Evolutionary conservation across 2,329 filamentous ascomycete species (phyloP), one percentile per base, ranked within the genome.

Genomic region (Cladosporium phlei): DNA sequence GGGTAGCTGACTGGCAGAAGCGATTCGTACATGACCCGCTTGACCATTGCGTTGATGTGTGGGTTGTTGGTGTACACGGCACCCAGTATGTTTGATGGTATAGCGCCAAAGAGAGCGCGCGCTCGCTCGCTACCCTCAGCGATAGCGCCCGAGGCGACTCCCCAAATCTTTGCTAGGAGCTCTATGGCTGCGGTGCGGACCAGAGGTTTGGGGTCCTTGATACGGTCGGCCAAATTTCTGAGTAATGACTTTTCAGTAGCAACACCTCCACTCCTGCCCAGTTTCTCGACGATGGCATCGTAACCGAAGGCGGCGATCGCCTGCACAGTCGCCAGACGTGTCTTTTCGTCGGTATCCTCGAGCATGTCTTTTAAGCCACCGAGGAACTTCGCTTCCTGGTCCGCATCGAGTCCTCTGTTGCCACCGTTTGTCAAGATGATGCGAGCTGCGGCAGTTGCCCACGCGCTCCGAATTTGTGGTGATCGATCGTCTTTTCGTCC

Each of bases 401-500:
- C 84, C 5, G 85, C 78, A 59, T 86, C 90, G 30, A 97, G 73
- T 0, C 91, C 91, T 55, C 93, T 91, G 19, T 88, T 88, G 37
- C 91, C 91, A 19, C 88, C 91, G 19, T 87, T 91, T 1, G 93
- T 97, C n/a, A 85, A 79, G 7, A 98, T 69, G 46, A 98, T 95
- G 55, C 89, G 80, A 5, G 90, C 89, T 28, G 86, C 82, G 9
- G 85, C 86, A 0, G 85, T 86, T 1, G 85, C 86, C 91, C 91
- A 98, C 2, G 85, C 85, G 5, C 87, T 80, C 51, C 93, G 83
- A 42, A 98, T 89, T 8, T 83, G 73, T 1, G 85, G 75, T 2
- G 85, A 86, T 66, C 93, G 96, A 68, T 98, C 93, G 46, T 91
- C 87, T 53, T 82, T 85, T 54, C 94, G 81, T 47, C 85, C 84